Evolutionary conservation across 208 protist species (phyloP), one percentile per base, ranked within the genome.

Genomic region (Trypanosoma grayi): DNA sequence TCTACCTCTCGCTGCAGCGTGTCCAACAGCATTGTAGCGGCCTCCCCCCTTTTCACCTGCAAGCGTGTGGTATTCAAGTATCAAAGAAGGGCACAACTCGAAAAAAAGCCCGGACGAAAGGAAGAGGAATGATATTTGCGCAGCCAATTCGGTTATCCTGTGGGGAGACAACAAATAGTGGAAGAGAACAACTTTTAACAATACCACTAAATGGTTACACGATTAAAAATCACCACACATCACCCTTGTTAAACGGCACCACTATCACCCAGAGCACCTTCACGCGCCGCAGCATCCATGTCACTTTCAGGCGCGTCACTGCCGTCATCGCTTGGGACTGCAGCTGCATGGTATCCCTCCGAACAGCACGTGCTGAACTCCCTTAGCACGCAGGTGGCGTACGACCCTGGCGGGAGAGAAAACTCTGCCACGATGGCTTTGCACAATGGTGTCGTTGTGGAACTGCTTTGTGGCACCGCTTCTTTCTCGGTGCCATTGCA

Each of bases 1-100:
- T 90, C 83, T 40, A 96, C 83, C 66, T 96, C 90, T 18, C 71
- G 74, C 55, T 96, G 82, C 10, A 96, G 65, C 16, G 82, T 69
- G 60, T 91, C 71, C 79, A 92, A 85, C 47, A 90, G 79, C 83
- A 93, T 91, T 11, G 36, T 36, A 28, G n/a, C 43, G 13, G 25
- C 16, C 27, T 1, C 18, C 11, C 34, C 33, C 1, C 25, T n/a
- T 7, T 27, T n/a, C 2, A 36, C 27, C 27, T 52, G 10, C 9
- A 18, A 10, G 28, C 46, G 14, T n/a, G 20, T 43, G 39, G 20
- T n/a, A 22, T n/a, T 5, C 20, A 14, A 43, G 16, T 14, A n/a
- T n/a, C 46, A 34, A n/a, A 6, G 24, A 52, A 34, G 14, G 34
- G 28, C 28, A 22, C 18, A 33, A 39, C 7, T 22, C 2, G 27